Evolutionary conservation across 352 stramenopile species (phyloP), one percentile per base, ranked within the genome.

Genomic region (Paralagenidium karlingii): DNA sequence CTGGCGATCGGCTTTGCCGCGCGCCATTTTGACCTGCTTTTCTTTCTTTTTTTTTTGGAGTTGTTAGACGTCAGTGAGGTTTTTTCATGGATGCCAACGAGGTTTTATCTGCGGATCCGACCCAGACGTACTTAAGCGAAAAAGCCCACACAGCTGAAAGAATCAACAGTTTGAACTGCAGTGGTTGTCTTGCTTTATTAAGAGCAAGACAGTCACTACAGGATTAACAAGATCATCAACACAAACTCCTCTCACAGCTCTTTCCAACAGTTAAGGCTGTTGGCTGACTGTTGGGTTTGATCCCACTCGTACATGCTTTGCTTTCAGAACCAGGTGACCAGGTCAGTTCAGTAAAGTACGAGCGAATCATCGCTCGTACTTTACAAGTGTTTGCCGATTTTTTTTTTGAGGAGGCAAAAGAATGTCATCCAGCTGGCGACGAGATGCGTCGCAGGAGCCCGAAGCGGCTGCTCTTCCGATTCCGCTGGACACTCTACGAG

Each of bases 1-100:
- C 34, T 77, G 64, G 24, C 61, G 55, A 47, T 89, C 73, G 9
- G 76, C 76, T 44, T 89, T 89, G 47, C 76, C 76, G 40, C 76
- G 71, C 51, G 76, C 73, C 76, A 89, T 89, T n/a, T 5, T 49
- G 3, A 0, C n/a, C 38, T 18, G 38, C 15, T 15, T 32, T 11
- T 32, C 28, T 11, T 13, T 13, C 11, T 11, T 32, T 11, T 13
- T 32, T 32, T 15, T 32, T 11, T 13, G 15, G 11, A 15, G 28
- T 32, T 13, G 28, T 32, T 32, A 11, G 28, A 13, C 11, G 28
- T 15, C 28, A 32, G 15, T 11, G 28, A 24, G 47, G 30, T 42
- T 29, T 36, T 41, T 31, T 38, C 30, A 39, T 40, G 5, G 8
- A 6, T 8, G 30, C 32, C 18, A 8, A 18, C 18, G 19, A 28